A percentile compares a stretch with the other conserved stretches of the same genome.
phyloP scores from a whole-genome alignment of 192 early-diverging fungal genomes.

The Entrophospora sp. region DNA sequence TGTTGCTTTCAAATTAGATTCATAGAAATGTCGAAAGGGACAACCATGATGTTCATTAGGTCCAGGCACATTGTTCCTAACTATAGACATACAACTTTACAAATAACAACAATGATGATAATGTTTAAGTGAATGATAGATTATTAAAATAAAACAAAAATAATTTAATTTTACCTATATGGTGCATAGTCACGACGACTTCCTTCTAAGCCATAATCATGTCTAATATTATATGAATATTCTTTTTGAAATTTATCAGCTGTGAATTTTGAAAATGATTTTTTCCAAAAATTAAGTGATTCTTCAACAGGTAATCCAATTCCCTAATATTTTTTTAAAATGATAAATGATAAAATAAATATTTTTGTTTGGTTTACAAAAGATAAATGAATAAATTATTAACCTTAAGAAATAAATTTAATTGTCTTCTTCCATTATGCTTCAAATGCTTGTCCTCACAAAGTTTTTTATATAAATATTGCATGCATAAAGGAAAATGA shows the following conservation, averaged over 20 bases:
- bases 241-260: slow-evolving; percentile 90
- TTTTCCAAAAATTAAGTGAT: slow-evolving; percentile 86
- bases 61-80: slow-evolving; percentile 67
- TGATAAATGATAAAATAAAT: too few species aligned
- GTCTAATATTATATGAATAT: slow-evolving; percentile 91
- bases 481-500: slow-evolving; percentile 92
- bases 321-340: too few species aligned
- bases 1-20: slow-evolving; percentile 52
- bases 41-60: slow-evolving; percentile 90
- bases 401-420: slow-evolving; percentile 87
- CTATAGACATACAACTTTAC: slow-evolving; percentile 86
- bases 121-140: too few species aligned
- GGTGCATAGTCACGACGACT: slow-evolving; percentile 70
- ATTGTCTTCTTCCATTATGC: slow-evolving; percentile 84
- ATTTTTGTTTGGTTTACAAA: too few species aligned
- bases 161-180: slow-evolving; percentile 41
- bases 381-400: too few species aligned
- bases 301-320: slow-evolving; percentile 84
- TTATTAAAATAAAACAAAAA: not conserved
- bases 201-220: slow-evolving; percentile 95
- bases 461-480: slow-evolving; percentile 65
- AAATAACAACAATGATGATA: too few species aligned
- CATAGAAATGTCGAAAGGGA: slow-evolving; percentile 80
- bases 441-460: slow-evolving; percentile 68
- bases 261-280: slow-evolving; percentile 65